These are phyloP conservation scores for Exserohilum turcica DNA, from an alignment of 2,329 filamentous ascomycete genomes.

Conservation along the genomic window DNA sequence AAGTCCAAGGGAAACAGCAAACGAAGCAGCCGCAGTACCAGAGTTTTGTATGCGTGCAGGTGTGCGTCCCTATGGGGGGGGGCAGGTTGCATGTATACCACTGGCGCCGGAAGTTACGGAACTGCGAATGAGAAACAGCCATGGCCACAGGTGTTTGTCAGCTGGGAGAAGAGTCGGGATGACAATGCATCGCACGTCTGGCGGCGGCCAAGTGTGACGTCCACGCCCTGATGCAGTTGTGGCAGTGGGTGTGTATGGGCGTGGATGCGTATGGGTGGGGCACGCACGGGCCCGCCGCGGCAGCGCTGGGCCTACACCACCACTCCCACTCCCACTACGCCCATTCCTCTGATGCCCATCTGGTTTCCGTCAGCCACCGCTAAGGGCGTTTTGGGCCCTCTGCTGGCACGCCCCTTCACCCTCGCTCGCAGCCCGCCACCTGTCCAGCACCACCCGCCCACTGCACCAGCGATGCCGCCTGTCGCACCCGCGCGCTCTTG, in stretches of 20 bases:
- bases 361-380: slow-evolving; percentile 17
- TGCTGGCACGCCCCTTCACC: too few relatives aligned
- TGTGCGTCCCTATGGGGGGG: slow-evolving; percentile 4
- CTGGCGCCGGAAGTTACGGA: slow-evolving; percentile 36
- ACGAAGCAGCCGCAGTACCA: slow-evolving; percentile 9
- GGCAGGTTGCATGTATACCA: slow-evolving; percentile 21
- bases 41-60: slow-evolving; percentile 4
- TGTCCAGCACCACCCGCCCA: too few relatives aligned
- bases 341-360: too few relatives aligned
- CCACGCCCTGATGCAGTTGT: slow-evolving; percentile 8
- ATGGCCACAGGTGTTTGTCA: slow-evolving; percentile 37
- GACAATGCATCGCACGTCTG: slow-evolving; percentile 30
- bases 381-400: slow-evolving; percentile 5
- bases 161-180: slow-evolving; percentile 29
- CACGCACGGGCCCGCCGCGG: slow-evolving; percentile 7
- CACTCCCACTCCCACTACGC: too few relatives aligned
- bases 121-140: slow-evolving; percentile 15
- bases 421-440: not conserved
- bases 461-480: not conserved
- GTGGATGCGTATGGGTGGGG: too few relatives aligned
- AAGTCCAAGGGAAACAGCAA: slow-evolving; percentile 13
- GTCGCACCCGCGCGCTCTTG: not conserved
- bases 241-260: slow-evolving; percentile 16
- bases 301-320: too few relatives aligned
- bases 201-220: slow-evolving; percentile 17